phyloP scores from a whole-genome alignment of 441 rosid genomes.

The Macaranga tanarius region DNA sequence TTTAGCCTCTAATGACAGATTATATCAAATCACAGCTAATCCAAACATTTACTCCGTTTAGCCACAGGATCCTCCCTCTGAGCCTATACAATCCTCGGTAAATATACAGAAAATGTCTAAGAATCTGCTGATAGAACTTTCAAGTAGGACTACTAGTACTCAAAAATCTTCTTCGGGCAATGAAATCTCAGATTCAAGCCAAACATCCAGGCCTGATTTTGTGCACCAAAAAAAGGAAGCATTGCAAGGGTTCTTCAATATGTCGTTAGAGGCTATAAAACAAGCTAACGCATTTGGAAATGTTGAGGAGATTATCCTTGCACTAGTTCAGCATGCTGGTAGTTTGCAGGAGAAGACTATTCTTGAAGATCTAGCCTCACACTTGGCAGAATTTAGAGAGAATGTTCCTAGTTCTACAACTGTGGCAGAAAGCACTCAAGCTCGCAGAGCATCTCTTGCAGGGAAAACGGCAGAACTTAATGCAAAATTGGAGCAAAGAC shows the following conservation, averaged over 20 bases:
- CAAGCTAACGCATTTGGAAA: conserved; percentile 15
- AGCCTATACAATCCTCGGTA: not conserved
- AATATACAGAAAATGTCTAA: not conserved
- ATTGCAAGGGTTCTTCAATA: conserved; percentile 7
- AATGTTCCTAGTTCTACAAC: not conserved
- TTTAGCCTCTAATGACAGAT: no score
- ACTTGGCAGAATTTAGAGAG: conserved; percentile 5
- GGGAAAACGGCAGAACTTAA: not conserved
- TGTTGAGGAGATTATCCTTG: not conserved
- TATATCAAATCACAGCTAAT: not conserved
- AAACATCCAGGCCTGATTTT: not conserved
- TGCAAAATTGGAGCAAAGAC: conserved; percentile 4
- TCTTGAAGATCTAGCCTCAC: conserved; percentile 7
- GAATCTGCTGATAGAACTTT: conserved; percentile 10
- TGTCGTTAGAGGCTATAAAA: conserved; percentile 20
- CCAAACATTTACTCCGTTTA: not conserved
- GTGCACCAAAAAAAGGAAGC: conserved; percentile 2
- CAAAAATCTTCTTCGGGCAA: not conserved
- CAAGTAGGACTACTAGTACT: not conserved
- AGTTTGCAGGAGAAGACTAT: conserved; percentile 1
- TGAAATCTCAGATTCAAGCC: conserved; percentile 2
- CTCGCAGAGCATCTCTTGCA: not conserved
- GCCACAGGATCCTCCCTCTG: conserved; percentile 1
- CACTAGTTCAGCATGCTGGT: not conserved
- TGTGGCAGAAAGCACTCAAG: not conserved